Conservation (phyloP, 2,329 filamentous ascomycete genomes). For the Aureobasidium sp. region DNA sequence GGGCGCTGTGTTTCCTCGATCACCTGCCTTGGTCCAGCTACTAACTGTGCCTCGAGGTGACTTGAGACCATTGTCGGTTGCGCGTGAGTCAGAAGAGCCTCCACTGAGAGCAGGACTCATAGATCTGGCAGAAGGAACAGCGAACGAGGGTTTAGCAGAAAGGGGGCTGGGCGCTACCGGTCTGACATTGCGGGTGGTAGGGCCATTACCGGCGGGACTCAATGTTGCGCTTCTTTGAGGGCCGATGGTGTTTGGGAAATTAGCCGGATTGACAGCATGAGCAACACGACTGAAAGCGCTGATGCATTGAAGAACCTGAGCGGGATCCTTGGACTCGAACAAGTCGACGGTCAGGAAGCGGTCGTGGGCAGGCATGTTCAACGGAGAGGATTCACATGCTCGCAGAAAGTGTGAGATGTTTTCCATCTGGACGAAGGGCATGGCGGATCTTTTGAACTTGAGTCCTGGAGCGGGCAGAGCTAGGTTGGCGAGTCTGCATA, state of each 20-base stretch:
- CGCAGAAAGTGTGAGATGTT: slow-evolving; percentile 95
- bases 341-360: slow-evolving; percentile 95
- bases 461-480: slow-evolving; percentile 69
- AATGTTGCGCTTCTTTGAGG: slow-evolving; percentile 53
- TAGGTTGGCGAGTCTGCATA: slow-evolving; percentile 88
- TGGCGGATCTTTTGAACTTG: slow-evolving; percentile 83
- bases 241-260: slow-evolving; percentile 71
- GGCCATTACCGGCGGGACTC: slow-evolving; percentile 31
- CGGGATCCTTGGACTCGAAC: slow-evolving; percentile 90
- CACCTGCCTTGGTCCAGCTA: slow-evolving; percentile 81
- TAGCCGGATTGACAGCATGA: slow-evolving; percentile 62
- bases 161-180: neutral
- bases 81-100: slow-evolving; percentile 52
- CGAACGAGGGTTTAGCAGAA: slow-evolving; percentile 20
- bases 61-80: slow-evolving; percentile 40
- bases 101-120: slow-evolving; percentile 43
- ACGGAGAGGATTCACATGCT: slow-evolving; percentile 75
- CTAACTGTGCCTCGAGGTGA: slow-evolving; percentile 56
- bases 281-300: slow-evolving; percentile 86
- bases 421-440: slow-evolving; percentile 99
- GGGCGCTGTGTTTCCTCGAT: slow-evolving; percentile 73
- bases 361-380: slow-evolving; percentile 88
- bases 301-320: slow-evolving; percentile 90
- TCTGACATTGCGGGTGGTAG: neutral
- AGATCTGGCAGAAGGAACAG: slow-evolving; percentile 28